phyloP scores from a whole-genome alignment of 345 rosid genomes.

The Citrus unshiu region DNA sequence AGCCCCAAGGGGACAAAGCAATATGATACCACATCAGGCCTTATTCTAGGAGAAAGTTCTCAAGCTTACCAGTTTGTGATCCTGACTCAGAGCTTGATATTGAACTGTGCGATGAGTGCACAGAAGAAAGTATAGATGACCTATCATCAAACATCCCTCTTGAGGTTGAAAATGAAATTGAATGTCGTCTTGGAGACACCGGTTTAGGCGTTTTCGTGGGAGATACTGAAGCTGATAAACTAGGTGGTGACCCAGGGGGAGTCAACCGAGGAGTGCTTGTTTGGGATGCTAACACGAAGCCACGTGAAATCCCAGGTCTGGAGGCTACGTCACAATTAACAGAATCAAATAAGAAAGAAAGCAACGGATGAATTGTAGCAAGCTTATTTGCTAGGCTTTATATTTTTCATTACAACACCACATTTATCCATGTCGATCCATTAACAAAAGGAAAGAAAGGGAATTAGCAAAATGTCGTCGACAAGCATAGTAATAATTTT shows the following conservation, averaged over 20 bases:
- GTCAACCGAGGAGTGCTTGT: conserved; percentile 71
- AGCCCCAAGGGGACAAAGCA: neutral
- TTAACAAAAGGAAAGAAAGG: neutral
- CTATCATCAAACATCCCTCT: conserved; percentile 76
- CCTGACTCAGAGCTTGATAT: conserved; percentile 53
- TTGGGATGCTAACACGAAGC: conserved; percentile 54
- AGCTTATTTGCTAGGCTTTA: neutral
- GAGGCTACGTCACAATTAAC: conserved; percentile 29
- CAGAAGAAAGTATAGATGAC: conserved; percentile 48
- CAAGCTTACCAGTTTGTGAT: conserved; percentile 57
- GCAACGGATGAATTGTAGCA: neutral
- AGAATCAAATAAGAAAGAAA: conserved; percentile 5
- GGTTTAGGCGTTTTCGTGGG: conserved; percentile 78
- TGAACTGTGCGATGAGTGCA: conserved; percentile 29
- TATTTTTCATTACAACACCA: neutral
- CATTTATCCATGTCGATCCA: neutral
- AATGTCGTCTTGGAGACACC: conserved; percentile 67
- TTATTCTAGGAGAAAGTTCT: neutral
- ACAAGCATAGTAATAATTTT: neutral
- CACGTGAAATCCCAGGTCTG: conserved; percentile 38
- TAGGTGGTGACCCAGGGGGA: conserved; percentile 88
- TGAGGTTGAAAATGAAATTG: conserved; percentile 74
- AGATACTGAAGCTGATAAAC: conserved; percentile 69
- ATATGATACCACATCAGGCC: neutral
- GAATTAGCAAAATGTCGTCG: neutral